Evolutionary conservation across 2,329 filamentous ascomycete species (phyloP).

Genomic region (Dactylellina drechsleri): DNA sequence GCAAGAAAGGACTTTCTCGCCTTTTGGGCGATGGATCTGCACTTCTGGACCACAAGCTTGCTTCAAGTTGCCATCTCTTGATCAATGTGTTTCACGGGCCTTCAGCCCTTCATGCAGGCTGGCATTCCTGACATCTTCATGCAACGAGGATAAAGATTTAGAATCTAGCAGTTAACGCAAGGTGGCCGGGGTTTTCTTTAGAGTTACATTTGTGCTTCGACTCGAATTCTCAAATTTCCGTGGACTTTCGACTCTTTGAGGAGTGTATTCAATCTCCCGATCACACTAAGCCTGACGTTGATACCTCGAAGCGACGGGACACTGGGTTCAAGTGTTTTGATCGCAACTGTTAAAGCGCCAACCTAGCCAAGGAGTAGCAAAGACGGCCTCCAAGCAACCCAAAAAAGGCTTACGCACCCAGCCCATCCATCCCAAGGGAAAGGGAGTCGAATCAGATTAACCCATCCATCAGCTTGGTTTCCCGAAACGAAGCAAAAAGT

Average conservation of each 20-base stretch:
- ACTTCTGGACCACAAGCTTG: slow-evolving; percentile 14
- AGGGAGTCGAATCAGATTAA: slow-evolving; percentile 42
- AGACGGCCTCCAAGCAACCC: slow-evolving; percentile 52
- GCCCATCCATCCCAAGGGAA: slow-evolving; percentile 40
- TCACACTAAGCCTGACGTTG: slow-evolving; percentile 30
- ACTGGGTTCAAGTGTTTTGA: slow-evolving; percentile 6
- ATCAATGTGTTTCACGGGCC: slow-evolving; percentile 11
- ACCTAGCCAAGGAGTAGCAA: slow-evolving; percentile 52
- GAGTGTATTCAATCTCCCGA: slow-evolving; percentile 17
- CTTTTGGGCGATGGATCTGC: neutral
- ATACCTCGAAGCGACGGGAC: slow-evolving; percentile 32
- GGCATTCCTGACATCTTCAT: neutral
- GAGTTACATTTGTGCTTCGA: neutral
- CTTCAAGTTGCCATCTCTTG: slow-evolving; percentile 12
- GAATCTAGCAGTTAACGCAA: slow-evolving; percentile 10
- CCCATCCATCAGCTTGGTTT: slow-evolving; percentile 28
- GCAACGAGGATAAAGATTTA: neutral
- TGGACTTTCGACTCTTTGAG: too few relatives aligned
- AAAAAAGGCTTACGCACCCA: slow-evolving; percentile 55
- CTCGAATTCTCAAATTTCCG: too few relatives aligned
- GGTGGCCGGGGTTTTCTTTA: neutral
- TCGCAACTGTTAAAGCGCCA: slow-evolving; percentile 33
- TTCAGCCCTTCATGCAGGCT: slow-evolving; percentile 3
- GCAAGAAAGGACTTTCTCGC: neutral
- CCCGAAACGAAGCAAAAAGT: slow-evolving; percentile 25